A percentile compares a stretch with the other conserved stretches of the same genome.
Conservation (phyloP, 805 yeast species). For the Ogataea parapolymorpha region DNA sequence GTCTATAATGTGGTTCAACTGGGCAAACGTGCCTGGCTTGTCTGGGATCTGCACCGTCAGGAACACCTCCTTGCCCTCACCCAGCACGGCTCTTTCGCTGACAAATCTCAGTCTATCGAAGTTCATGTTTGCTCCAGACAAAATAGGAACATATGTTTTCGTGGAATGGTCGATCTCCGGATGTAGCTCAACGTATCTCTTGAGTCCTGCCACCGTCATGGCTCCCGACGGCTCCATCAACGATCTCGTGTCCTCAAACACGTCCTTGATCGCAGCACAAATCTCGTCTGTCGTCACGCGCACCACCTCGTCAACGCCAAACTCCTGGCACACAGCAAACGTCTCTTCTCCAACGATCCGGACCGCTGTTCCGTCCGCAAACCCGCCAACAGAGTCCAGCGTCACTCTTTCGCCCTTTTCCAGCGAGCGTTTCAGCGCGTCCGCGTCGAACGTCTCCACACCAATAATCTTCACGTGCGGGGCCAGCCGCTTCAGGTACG, state of each 20-base stretch:
- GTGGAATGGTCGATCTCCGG: slow-evolving; percentile 69
- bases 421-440: slow-evolving; percentile 79
- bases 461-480: slow-evolving; percentile 97
- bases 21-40: slow-evolving; percentile 82
- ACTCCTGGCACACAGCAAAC: slow-evolving; percentile 70
- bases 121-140: slow-evolving; percentile 98
- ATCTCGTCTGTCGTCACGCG: slow-evolving; percentile 88
- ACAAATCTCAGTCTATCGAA: slow-evolving; percentile 95
- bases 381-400: slow-evolving; percentile 80
- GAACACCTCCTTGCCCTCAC: slow-evolving; percentile 96
- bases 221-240: slow-evolving; percentile 98
- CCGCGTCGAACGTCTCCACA: slow-evolving; percentile 94
- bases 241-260: slow-evolving; percentile 92
- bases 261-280: slow-evolving; percentile 93
- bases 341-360: slow-evolving; percentile 87
- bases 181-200: slow-evolving; percentile 66
- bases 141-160: slow-evolving; percentile 74
- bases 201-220: slow-evolving; percentile 90
- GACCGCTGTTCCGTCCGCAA: slow-evolving; percentile 99
- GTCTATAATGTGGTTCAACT: slow-evolving; percentile 69
- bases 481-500: slow-evolving; percentile 89
- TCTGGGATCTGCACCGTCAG: slow-evolving; percentile 90
- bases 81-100: slow-evolving; percentile 95
- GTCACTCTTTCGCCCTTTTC: slow-evolving; percentile 50
- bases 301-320: slow-evolving; percentile 81